Evolutionary conservation across 495 filamentous ascomycete genomes (phyloP).

Genomic region (Jackrogersella minutella): DNA sequence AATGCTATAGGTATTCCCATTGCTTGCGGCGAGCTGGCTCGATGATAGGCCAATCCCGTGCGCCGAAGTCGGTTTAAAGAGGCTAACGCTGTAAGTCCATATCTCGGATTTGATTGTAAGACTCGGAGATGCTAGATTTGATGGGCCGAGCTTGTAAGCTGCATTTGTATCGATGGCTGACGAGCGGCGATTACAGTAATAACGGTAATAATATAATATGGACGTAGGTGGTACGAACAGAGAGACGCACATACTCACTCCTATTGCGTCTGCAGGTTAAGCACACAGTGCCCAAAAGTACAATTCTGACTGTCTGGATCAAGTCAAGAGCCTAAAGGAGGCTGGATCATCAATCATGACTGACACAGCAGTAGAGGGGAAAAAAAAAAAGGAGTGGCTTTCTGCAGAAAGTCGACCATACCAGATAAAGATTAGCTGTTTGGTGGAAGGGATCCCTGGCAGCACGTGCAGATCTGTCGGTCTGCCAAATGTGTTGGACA

Average conservation of each 20-base stretch:
- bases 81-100: neutral
- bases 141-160: constrained; percentile 35
- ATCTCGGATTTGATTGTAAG: constrained; percentile 24
- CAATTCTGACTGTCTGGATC: constrained; percentile 5
- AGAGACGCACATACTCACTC: too few relatives aligned
- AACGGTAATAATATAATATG: constrained; percentile 19
- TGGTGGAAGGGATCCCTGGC: constrained; percentile 35
- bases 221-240: constrained; percentile 9
- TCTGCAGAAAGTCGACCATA: constrained; percentile 29
- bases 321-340: constrained; percentile 27
- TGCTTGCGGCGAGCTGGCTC: neutral
- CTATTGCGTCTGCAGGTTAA: constrained; percentile 17
- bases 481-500: constrained; percentile 43
- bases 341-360: constrained; percentile 30
- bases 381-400: constrained; percentile 26
- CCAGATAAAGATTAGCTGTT: constrained; percentile 27
- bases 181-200: constrained; percentile 1
- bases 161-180: constrained; percentile 23
- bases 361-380: constrained; percentile 11
- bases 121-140: constrained; percentile 34
- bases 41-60: constrained; percentile 1
- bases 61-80: constrained; percentile 29
- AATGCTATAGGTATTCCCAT: neutral
- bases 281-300: constrained; percentile 21
- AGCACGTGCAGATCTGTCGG: constrained; percentile 45